phyloP scores from a whole-genome alignment of 2,329 filamentous ascomycete genomes.

The Beauveria pseudobassiana region DNA sequence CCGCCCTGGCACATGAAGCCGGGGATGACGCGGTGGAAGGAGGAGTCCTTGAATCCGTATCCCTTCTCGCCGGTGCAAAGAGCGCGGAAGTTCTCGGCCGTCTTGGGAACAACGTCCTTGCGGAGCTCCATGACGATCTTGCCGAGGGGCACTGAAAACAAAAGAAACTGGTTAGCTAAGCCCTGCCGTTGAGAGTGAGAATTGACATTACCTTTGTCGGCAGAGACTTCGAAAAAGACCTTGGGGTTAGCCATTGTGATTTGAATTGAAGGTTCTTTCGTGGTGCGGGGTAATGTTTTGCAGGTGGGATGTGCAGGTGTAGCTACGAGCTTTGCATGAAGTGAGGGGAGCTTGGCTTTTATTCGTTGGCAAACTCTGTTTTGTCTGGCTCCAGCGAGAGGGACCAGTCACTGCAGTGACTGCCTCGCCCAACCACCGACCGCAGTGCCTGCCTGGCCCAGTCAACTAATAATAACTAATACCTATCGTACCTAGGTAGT shows the following conservation, averaged over 20 bases:
- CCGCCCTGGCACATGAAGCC: constrained; percentile 14
- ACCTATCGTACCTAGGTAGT: too few relatives aligned
- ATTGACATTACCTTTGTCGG: constrained; percentile 9
- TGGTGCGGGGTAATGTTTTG: not conserved
- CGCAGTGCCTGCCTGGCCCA: too few relatives aligned
- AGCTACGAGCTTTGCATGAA: not conserved
- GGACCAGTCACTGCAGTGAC: not conserved
- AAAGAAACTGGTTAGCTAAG: not conserved
- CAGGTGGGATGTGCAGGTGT: not conserved
- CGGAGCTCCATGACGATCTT: constrained; percentile 10
- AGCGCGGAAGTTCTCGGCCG: constrained; percentile 14
- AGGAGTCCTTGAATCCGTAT: constrained; percentile 8
- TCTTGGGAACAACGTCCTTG: constrained; percentile 10
- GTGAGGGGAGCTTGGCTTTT: not conserved
- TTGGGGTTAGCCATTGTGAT: constrained; percentile 12
- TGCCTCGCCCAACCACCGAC: too few relatives aligned
- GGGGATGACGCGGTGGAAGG: constrained; percentile 12
- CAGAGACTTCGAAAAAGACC: constrained; percentile 15
- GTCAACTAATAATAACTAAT: too few relatives aligned
- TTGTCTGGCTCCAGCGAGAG: not conserved
- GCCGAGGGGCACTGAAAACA: constrained; percentile 10
- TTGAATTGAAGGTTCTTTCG: not conserved
- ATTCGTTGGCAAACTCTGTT: constrained; percentile 1
- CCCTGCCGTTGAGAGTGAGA: not conserved
- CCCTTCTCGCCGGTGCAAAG: constrained; percentile 13